phyloP scores from a whole-genome alignment of 2,329 filamentous ascomycete species.

The Rugonectria rugulosa region DNA sequence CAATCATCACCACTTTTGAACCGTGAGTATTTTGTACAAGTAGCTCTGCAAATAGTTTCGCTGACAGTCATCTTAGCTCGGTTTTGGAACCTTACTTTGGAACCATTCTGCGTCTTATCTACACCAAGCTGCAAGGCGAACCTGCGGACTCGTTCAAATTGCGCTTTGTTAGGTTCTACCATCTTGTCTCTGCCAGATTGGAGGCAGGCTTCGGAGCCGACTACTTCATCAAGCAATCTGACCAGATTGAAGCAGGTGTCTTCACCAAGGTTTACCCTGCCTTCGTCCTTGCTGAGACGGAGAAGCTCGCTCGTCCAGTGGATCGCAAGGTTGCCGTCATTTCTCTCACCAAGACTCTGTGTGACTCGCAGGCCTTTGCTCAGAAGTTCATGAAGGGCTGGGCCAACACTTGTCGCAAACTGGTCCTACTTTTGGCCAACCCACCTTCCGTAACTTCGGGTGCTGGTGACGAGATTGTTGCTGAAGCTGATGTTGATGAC shows the following conservation, averaged over 20 bases:
- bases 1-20: slow-evolving; percentile 76
- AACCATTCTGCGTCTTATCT: slow-evolving; percentile 81
- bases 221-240: slow-evolving; percentile 87
- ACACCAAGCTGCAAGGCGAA: slow-evolving; percentile 75
- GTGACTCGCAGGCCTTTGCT: slow-evolving; percentile 85
- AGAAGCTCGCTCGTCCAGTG: slow-evolving; percentile 84
- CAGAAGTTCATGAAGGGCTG: slow-evolving; percentile 87
- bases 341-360: slow-evolving; percentile 90
- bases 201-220: slow-evolving; percentile 89
- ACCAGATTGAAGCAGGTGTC: slow-evolving; percentile 79
- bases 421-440: slow-evolving; percentile 89
- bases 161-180: slow-evolving; percentile 93
- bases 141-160: slow-evolving; percentile 81
- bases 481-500: slow-evolving; percentile 92
- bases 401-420: slow-evolving; percentile 86
- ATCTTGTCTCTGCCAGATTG: slow-evolving; percentile 81
- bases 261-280: slow-evolving; percentile 87
- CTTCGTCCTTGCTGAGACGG: slow-evolving; percentile 87
- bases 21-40: slow-evolving; percentile 58
- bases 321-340: slow-evolving; percentile 95
- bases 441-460: slow-evolving; percentile 74
- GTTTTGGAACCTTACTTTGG: slow-evolving; percentile 79
- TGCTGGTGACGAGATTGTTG: slow-evolving; percentile 76
- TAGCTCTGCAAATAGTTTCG: neutral
- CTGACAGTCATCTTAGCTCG: slow-evolving; percentile 52